Evolutionary conservation across 2,329 filamentous ascomycete species (phyloP).

Genomic region (Ophiognomonia clavigignenti-juglandacearum): DNA sequence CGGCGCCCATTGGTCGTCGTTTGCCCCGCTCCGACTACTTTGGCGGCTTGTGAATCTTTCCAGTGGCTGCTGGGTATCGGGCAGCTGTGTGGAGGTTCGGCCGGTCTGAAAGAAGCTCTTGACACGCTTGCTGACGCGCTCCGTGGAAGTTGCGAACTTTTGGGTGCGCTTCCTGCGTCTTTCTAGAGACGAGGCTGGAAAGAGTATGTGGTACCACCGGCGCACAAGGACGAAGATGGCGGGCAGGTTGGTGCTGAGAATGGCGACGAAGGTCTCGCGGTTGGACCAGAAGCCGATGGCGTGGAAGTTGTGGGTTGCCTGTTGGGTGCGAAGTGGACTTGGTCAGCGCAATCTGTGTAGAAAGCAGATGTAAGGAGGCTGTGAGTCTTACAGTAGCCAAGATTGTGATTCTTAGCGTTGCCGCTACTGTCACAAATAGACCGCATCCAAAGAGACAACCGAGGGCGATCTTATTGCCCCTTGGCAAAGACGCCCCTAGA

Average conservation of each 20-base stretch:
- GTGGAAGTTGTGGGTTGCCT: slow-evolving; percentile 18
- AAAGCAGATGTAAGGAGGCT: neutral
- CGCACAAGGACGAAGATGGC: slow-evolving; percentile 32
- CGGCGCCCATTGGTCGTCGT: no score
- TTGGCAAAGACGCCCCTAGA: slow-evolving; percentile 31
- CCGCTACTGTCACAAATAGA: slow-evolving; percentile 35
- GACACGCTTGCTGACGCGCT: no score
- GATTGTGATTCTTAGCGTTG: slow-evolving; percentile 32
- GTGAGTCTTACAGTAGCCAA: slow-evolving; percentile 18
- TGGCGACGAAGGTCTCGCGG: slow-evolving; percentile 39
- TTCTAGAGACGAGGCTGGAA: neutral
- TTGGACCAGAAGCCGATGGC: slow-evolving; percentile 35
- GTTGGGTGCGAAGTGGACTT: slow-evolving; percentile 15
- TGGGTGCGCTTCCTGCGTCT: neutral
- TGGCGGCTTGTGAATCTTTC: no score
- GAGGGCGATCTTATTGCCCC: slow-evolving; percentile 31
- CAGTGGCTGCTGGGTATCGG: no score
- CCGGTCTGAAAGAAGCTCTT: no score
- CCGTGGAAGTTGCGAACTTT: no score
- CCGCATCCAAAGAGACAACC: slow-evolving; percentile 33
- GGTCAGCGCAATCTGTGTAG: neutral
- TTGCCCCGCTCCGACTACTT: no score
- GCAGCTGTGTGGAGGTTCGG: no score
- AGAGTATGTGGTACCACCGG: no score
- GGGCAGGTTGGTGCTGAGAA: slow-evolving; percentile 38